phyloP scores from a whole-genome alignment of 2,329 filamentous ascomycete species.

The Lachnellula cervina region DNA sequence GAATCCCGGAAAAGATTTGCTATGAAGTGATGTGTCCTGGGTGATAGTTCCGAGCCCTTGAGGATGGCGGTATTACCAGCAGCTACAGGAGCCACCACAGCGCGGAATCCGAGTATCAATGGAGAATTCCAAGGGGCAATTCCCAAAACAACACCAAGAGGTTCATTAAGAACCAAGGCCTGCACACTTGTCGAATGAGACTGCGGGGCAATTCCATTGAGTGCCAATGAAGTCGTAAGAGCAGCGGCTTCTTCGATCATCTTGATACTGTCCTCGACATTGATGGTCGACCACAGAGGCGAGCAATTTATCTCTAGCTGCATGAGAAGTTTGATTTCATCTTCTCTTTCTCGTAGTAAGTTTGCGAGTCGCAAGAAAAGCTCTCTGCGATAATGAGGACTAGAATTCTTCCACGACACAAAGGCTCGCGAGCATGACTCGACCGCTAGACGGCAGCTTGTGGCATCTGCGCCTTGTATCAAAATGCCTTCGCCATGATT shows the following conservation, averaged over 20 bases:
- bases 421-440: too few species aligned
- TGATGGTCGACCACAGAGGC: slow-evolving; percentile 9
- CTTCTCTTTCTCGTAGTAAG: too few species aligned
- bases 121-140: slow-evolving; percentile 33
- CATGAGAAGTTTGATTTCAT: slow-evolving; percentile 1
- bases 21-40: slow-evolving; percentile 30
- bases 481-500: too few species aligned
- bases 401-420: too few species aligned
- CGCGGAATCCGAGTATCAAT: slow-evolving; percentile 22
- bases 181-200: neutral
- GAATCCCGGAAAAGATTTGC: slow-evolving; percentile 36
- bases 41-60: slow-evolving; percentile 33
- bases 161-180: slow-evolving; percentile 15
- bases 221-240: neutral
- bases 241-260: slow-evolving; percentile 10
- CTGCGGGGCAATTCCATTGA: slow-evolving; percentile 2
- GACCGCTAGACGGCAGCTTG: too few species aligned
- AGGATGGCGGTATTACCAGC: slow-evolving; percentile 28
- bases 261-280: slow-evolving; percentile 6
- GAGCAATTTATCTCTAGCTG: slow-evolving; percentile 7
- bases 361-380: too few species aligned
- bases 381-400: too few species aligned
- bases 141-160: slow-evolving; percentile 30
- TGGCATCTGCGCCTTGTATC: too few species aligned
- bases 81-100: slow-evolving; percentile 17